Percentiles rank a stretch among this genome's conserved stretches.
Evolutionary conservation across 2,329 filamentous ascomycete species (phyloP).

Genomic region (Cercospora sp.): DNA sequence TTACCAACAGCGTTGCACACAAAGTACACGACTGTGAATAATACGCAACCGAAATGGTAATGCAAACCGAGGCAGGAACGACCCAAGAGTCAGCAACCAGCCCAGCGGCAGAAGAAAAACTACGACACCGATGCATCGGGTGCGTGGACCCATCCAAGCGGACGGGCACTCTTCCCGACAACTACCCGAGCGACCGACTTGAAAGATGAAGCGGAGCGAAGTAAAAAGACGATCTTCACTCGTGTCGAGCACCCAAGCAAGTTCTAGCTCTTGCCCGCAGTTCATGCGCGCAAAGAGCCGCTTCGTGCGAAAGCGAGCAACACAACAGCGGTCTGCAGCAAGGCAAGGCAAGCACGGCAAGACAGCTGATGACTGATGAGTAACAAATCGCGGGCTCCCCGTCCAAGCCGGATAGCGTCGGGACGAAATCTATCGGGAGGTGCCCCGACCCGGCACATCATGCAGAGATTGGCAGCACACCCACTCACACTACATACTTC

Average conservation of each 20-base stretch:
- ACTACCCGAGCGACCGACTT: conserved; percentile 4
- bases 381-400: not conserved
- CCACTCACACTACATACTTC: not conserved
- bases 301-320: not conserved
- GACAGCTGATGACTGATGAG: not conserved
- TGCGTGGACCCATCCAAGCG: not conserved
- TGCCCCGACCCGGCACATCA: not conserved
- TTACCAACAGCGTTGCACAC: not conserved
- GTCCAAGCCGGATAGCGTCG: not conserved
- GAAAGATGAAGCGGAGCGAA: not conserved
- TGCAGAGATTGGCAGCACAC: not conserved
- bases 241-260: not conserved
- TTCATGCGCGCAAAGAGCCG: not conserved
- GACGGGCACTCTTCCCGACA: not conserved
- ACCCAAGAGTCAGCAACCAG: not conserved
- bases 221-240: not conserved
- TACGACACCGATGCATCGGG: not conserved
- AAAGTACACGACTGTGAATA: not conserved
- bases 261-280: not conserved
- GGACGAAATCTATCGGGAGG: not conserved
- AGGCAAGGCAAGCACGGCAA: not conserved
- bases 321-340: not conserved
- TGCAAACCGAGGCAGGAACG: not conserved
- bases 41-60: not conserved
- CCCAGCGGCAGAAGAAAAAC: not conserved